These are phyloP conservation scores for Epichloe brachyelytri DNA, from an alignment of 2,329 filamentous ascomycete genomes.

Conservation along the genomic window DNA sequence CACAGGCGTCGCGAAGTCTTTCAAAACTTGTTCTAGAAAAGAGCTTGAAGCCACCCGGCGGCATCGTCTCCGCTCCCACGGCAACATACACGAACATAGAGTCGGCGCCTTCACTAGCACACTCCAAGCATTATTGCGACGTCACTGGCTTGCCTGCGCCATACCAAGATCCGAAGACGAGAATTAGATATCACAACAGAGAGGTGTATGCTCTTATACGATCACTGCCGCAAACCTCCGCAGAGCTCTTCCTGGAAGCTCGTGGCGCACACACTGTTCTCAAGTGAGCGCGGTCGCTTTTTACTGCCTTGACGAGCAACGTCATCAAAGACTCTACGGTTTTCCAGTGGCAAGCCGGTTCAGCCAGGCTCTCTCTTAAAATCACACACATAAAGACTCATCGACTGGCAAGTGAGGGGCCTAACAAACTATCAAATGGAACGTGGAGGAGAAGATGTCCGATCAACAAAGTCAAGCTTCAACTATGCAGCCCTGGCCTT, in stretches of 20 bases:
- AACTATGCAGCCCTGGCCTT: conserved; percentile 74
- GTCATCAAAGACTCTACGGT: neutral
- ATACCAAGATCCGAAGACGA: conserved; percentile 90
- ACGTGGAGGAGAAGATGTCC: conserved; percentile 37
- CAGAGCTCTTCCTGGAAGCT: conserved; percentile 80
- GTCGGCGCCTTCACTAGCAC: conserved; percentile 75
- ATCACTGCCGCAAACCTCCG: conserved; percentile 64
- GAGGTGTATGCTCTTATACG: conserved; percentile 83
- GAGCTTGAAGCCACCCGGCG: conserved; percentile 38
- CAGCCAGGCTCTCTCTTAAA: too few relatives aligned
- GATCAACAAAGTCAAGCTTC: conserved; percentile 93
- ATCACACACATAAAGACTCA: neutral
- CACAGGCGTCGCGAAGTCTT: conserved; percentile 77
- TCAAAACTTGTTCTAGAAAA: conserved; percentile 84
- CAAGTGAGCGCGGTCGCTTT: conserved; percentile 46
- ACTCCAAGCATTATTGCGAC: conserved; percentile 86
- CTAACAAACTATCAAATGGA: neutral
- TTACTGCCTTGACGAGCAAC: neutral
- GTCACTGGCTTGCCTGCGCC: conserved; percentile 84
- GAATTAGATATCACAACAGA: conserved; percentile 81
- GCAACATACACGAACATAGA: conserved; percentile 96
- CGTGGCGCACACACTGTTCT: conserved; percentile 86
- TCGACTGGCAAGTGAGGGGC: neutral
- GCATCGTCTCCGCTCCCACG: conserved; percentile 39
- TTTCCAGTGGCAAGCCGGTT: neutral